Evolutionary conservation across 169 alveolate genomes (phyloP).

Genomic region (Plasmodium cynomolgi): DNA sequence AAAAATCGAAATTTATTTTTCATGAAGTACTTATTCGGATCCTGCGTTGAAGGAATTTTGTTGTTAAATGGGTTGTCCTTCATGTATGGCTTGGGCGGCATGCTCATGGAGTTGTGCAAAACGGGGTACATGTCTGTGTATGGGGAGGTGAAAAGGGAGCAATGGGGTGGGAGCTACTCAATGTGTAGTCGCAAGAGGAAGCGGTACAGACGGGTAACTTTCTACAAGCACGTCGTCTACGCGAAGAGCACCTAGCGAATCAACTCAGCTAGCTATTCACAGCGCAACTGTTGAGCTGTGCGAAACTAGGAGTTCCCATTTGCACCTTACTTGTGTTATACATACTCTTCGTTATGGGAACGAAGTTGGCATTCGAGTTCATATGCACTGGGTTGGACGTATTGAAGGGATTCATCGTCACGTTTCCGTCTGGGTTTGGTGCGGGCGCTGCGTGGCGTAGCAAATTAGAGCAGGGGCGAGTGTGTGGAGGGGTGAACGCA

Average conservation of each 20-base stretch:
- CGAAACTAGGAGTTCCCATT: neutral
- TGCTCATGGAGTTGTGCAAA: slow-evolving; percentile 12
- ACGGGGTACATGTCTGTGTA: slow-evolving; percentile 25
- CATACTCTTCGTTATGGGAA: slow-evolving; percentile 39
- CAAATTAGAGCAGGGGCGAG: neutral
- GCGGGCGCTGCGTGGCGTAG: neutral
- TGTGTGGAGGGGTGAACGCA: neutral
- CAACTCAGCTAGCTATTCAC: neutral
- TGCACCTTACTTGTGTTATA: slow-evolving; percentile 33
- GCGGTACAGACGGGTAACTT: neutral
- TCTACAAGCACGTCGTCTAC: neutral
- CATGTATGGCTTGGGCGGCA: slow-evolving; percentile 38
- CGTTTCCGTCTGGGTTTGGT: slow-evolving; percentile 2
- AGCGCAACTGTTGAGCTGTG: neutral
- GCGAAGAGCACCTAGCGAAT: neutral
- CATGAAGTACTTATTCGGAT: slow-evolving; percentile 51
- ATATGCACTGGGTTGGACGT: slow-evolving; percentile 24
- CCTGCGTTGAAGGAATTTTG: slow-evolving; percentile 44
- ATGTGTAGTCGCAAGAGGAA: neutral
- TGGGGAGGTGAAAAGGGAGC: neutral
- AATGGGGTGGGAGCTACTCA: neutral
- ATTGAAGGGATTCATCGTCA: slow-evolving; percentile 58
- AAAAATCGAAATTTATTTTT: slow-evolving; percentile 24
- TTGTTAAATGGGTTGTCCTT: slow-evolving; percentile 22
- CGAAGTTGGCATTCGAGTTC: slow-evolving; percentile 6